Evolutionary conservation across 2,329 filamentous ascomycete species (phyloP).

Genomic region (Pestalotiopsis sp.): DNA sequence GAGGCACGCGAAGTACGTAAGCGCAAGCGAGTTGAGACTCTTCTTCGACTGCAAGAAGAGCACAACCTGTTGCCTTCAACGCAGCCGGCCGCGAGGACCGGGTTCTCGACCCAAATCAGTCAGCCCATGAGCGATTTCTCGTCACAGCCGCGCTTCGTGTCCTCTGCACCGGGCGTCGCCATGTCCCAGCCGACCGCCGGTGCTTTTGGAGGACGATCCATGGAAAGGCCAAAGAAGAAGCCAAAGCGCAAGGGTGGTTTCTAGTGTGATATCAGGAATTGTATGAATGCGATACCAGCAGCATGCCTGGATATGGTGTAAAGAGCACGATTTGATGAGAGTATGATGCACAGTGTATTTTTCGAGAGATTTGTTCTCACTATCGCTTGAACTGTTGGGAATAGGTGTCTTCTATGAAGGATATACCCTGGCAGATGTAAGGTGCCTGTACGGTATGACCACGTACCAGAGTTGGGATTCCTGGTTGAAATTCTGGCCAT

Average conservation of each 20-base stretch:
- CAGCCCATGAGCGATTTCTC: conserved; percentile 21
- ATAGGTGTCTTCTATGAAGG: too few relatives aligned
- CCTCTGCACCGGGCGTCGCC: conserved; percentile 25
- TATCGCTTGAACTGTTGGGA: too few relatives aligned
- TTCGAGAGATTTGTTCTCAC: too few relatives aligned
- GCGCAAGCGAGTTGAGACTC: conserved; percentile 31
- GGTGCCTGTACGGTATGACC: too few relatives aligned
- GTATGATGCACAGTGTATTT: too few relatives aligned
- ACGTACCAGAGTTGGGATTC: too few relatives aligned
- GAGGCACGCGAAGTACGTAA: conserved; percentile 31
- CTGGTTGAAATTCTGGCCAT: too few relatives aligned
- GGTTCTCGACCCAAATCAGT: conserved; percentile 25
- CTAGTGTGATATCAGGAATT: conserved; percentile 13
- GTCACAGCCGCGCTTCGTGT: conserved; percentile 23
- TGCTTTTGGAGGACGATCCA: conserved; percentile 29
- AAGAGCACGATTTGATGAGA: too few relatives aligned
- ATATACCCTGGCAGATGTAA: too few relatives aligned
- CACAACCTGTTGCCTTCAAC: conserved; percentile 27
- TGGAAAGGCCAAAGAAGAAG: conserved; percentile 30
- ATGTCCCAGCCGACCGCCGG: conserved; percentile 36
- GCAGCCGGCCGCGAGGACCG: conserved; percentile 27
- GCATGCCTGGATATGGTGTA: too few relatives aligned
- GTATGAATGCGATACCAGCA: not conserved
- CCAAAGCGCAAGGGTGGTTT: conserved; percentile 34
- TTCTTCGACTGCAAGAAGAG: conserved; percentile 28